Base-by-base conservation (phyloP, 208 protist genomes). In the Leishmania mexicana region DNA sequence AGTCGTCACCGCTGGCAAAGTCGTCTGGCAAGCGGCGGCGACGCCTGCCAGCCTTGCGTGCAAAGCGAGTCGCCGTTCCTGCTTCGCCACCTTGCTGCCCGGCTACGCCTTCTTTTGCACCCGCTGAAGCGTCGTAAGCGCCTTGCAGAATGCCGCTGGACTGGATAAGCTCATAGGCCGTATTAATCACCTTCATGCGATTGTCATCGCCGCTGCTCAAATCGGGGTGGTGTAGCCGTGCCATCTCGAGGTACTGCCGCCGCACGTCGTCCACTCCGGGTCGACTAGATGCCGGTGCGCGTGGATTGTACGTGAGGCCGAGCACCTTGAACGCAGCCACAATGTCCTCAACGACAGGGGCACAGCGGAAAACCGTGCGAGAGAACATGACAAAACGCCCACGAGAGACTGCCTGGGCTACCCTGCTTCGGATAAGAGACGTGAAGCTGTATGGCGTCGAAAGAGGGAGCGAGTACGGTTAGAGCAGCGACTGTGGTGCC, bases 161-260 rank as follows among this genome's bases (percentile, higher is more conserved):
- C 82, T 97, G 94, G 58, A 98, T 88, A 31, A 96, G 79, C 74
- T 97, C 94, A 70, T 97, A 98, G 31, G 96, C 94, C 40, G 93
- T 94, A 88, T 98, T 98, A 80, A 98, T 87, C 45, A 94, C 85
- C 62, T 94, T 93, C 96, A 98, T 98, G 40, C 89, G 89, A 54
- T 92, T 82, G 80, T 96, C 92, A 76, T 96, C 94, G 40, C 96
- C 96, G 76, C 90, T 93, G 89, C 91, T 91, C 6, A 97, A 58
- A 76, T 98, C 96, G 15, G 96, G 96, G 85, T 98, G 96, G 85
- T 97, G 94, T 45, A 95, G 87, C 35, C 91, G 80, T 4, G 96
- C 96, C 42, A 98, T 92, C 49, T 94, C 85, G n/a, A 90, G 87
- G 85, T 98, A 98, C 81, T 94, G 90, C 76, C 85, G 75, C 1